Evolutionary conservation across 1,139 yeast genomes (phyloP).

Genomic region (Geotrichum citri-aurantii): DNA sequence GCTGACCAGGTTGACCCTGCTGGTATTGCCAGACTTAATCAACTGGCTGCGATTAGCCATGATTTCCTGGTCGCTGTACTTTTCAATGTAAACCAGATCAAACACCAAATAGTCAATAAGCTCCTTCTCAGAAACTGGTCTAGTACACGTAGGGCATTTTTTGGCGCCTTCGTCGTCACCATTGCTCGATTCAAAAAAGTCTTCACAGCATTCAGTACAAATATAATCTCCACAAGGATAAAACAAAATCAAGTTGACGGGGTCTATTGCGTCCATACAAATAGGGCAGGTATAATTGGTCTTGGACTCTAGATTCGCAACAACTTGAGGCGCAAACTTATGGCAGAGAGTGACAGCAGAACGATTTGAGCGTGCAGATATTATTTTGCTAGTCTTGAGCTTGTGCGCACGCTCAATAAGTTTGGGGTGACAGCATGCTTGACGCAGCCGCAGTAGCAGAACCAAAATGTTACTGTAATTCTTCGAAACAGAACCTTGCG

Average conservation of each 20-base stretch:
- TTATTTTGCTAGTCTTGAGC: constrained; percentile 12
- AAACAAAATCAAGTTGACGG: constrained; percentile 37
- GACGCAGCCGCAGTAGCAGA: constrained; percentile 72
- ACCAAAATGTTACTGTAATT: constrained; percentile 61
- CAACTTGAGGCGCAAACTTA: constrained; percentile 21
- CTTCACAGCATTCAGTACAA: constrained; percentile 32
- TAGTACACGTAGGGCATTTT: constrained; percentile 27
- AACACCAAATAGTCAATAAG: constrained; percentile 28
- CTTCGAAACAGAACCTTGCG: constrained; percentile 30
- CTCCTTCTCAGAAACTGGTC: constrained; percentile 20
- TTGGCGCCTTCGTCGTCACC: constrained; percentile 7
- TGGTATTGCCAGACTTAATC: neutral
- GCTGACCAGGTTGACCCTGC: neutral
- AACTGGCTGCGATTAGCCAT: neutral
- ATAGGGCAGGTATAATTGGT: constrained; percentile 54
- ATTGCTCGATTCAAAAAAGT: constrained; percentile 20
- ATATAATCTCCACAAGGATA: constrained; percentile 34
- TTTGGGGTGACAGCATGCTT: constrained; percentile 83
- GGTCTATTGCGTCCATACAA: constrained; percentile 56
- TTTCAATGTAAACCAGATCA: constrained; percentile 24
- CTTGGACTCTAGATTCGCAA: constrained; percentile 21
- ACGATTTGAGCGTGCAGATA: constrained; percentile 19
- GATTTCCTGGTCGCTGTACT: constrained; percentile 25
- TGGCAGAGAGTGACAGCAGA: constrained; percentile 22
- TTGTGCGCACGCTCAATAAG: constrained; percentile 60